Percentiles rank a stretch among this genome's conserved stretches.
Conservation (phyloP, 441 rosid species). For the Breynia disticha region DNA sequence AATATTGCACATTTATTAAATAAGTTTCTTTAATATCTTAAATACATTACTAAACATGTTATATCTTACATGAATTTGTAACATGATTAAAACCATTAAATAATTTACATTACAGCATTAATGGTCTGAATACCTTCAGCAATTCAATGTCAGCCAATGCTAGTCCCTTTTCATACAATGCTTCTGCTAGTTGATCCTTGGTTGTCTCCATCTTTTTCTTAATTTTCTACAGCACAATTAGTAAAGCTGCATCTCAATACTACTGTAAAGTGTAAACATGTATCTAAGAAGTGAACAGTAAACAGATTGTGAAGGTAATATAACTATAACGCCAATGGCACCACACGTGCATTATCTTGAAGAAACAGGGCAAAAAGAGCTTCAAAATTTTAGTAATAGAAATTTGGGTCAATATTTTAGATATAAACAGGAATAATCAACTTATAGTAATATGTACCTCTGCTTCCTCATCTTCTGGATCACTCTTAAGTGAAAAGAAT, state of each 20-base stretch:
- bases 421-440: background rate
- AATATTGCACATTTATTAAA: too few species aligned
- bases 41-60: too few species aligned
- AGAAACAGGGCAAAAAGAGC: slow-evolving; percentile 3
- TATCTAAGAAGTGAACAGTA: too few species aligned
- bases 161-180: slow-evolving; percentile 81
- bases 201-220: slow-evolving; percentile 82
- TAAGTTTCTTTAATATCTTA: too few species aligned
- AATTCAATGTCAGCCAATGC: slow-evolving; percentile 60
- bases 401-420: background rate
- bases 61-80: background rate
- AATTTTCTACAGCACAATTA: slow-evolving; percentile 29
- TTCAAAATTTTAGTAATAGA: background rate
- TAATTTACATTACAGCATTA: too few species aligned
- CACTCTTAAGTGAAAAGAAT: slow-evolving; percentile 57
- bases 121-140: slow-evolving; percentile 35
- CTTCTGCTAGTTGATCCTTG: slow-evolving; percentile 77
- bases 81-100: background rate
- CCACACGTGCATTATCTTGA: too few species aligned
- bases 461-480: slow-evolving; percentile 89
- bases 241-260: slow-evolving; percentile 1
- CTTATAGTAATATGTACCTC: slow-evolving; percentile 43
- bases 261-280: too few species aligned
- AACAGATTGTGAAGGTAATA: too few species aligned
- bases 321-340: too few species aligned